Base-by-base conservation (phyloP, 2,329 filamentous ascomycete genomes). In the Sclerotinia sclerotiorum region DNA sequence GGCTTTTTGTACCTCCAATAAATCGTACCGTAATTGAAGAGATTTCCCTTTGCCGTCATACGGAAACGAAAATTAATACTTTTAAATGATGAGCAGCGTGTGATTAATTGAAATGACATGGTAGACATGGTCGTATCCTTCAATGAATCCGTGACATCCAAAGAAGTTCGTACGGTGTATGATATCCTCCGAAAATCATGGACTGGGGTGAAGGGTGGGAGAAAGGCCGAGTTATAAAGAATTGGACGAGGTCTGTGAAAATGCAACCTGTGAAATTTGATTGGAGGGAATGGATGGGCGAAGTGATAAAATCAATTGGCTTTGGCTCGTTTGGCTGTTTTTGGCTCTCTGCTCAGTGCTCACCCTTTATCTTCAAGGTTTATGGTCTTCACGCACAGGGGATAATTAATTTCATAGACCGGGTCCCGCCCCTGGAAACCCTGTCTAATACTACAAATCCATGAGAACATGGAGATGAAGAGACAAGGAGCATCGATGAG, bases 1-100 rank as follows among this genome's bases (percentile, higher is more conserved):
- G 58, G 44, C 44, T 55, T 29, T 61, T 24, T 10, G 42, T 49
- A 49, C 44, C 27, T 48, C 32, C 52, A n/a, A 52, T 60, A 4
- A 51, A 49, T 60, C 24, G n/a, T 7, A 48, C 42, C 10, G 39
- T 29, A n/a, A 42, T 27, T 52, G 54, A 51, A 60, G 46, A 52
- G 17, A 60, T 60, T 60, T 51, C 13, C 35, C 44, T 27, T 42
- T 32, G 44, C 15, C 24, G 44, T 58, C n/a, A 61, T 67, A 67
- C 65, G 65, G 61, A 51, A 44, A 61, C 55, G 64, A 52, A 52
- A 44, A 60, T 65, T 39, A 42, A 17, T 42, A 42, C 52, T 46
- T 48, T 35, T 27, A 60, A n/a, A 60, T 60, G 52, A 51, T 49
- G 54, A 51, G n/a, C 64, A 66, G 64, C 64, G 42, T 60, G 54